Conservation (phyloP, 2,329 filamentous ascomycete genomes). For the Talaromyces atroroseus region DNA sequence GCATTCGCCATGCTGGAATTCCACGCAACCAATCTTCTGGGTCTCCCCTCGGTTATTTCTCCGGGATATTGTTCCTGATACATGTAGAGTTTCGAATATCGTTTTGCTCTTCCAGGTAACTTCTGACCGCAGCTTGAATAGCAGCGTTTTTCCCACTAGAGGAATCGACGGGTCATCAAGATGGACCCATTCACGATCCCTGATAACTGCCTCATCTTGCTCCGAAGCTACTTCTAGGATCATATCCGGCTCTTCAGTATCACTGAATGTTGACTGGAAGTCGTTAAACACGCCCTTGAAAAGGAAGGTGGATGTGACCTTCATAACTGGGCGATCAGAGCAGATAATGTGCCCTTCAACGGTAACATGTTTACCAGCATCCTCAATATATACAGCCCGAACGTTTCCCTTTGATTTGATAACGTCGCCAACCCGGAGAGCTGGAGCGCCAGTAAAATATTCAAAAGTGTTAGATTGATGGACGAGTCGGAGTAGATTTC, state of each 20-base stretch:
- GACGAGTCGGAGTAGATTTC: conserved; percentile 90
- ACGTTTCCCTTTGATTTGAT: conserved; percentile 89
- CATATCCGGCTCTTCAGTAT: conserved; percentile 91
- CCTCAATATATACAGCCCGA: conserved; percentile 84
- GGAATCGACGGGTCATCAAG: not conserved
- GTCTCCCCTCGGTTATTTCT: not conserved
- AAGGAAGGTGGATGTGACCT: conserved; percentile 95
- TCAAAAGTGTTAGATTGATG: conserved; percentile 96
- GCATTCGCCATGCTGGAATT: not conserved
- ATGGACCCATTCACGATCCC: conserved; percentile 80
- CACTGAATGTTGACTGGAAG: conserved; percentile 97
- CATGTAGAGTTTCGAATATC: not conserved
- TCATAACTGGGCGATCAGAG: conserved; percentile 81
- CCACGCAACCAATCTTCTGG: not conserved
- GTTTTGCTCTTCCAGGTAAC: not conserved
- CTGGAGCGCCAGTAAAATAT: conserved; percentile 91
- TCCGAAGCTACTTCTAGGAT: conserved; percentile 79
- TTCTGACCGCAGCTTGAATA: not conserved
- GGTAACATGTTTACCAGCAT: conserved; percentile 98
- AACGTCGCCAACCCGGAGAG: conserved; percentile 89
- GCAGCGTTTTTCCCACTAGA: not conserved
- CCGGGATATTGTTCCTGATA: not conserved
- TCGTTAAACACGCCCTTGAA: conserved; percentile 91
- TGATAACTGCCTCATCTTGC: conserved; percentile 88
- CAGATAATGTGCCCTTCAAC: conserved; percentile 92